Evolutionary conservation across 202 grass and related monocot genomes (phyloP).

Genomic region (Digitaria exilis): DNA sequence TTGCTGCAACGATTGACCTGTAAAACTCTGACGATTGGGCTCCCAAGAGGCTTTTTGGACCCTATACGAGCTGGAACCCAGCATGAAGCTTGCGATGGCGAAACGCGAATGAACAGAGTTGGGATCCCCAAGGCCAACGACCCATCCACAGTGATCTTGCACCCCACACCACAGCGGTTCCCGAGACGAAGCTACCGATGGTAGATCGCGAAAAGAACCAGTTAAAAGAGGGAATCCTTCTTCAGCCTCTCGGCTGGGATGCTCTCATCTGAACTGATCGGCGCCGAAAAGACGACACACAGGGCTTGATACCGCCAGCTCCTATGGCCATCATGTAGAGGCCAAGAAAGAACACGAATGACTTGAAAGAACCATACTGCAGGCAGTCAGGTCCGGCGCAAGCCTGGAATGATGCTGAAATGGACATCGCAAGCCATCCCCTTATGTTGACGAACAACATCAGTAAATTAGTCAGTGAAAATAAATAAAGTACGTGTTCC

Average conservation of each 20-base stretch:
- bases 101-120: slow-evolving; percentile 56
- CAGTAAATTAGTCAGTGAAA: slow-evolving; percentile 6
- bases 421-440: slow-evolving; percentile 61
- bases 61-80: slow-evolving; percentile 50
- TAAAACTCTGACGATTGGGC: slow-evolving; percentile 47
- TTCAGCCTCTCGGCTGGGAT: slow-evolving; percentile 44
- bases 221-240: slow-evolving; percentile 67
- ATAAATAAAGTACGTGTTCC: neutral
- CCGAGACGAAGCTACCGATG: slow-evolving; percentile 61
- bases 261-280: slow-evolving; percentile 71
- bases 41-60: slow-evolving; percentile 58
- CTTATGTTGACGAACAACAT: slow-evolving; percentile 41
- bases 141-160: slow-evolving; percentile 67
- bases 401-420: slow-evolving; percentile 54
- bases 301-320: slow-evolving; percentile 72
- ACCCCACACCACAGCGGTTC: slow-evolving; percentile 61
- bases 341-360: slow-evolving; percentile 54
- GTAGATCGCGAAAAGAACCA: slow-evolving; percentile 74
- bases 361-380: slow-evolving; percentile 37
- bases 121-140: slow-evolving; percentile 53
- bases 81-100: slow-evolving; percentile 53
- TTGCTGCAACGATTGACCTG: too few relatives aligned
- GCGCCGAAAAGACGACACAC: slow-evolving; percentile 71
- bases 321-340: slow-evolving; percentile 76
- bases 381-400: slow-evolving; percentile 39